A percentile compares a stretch with the other conserved stretches of the same genome.
Conservation (phyloP, 257 asterid species). For the Solanum appendiculatum region DNA sequence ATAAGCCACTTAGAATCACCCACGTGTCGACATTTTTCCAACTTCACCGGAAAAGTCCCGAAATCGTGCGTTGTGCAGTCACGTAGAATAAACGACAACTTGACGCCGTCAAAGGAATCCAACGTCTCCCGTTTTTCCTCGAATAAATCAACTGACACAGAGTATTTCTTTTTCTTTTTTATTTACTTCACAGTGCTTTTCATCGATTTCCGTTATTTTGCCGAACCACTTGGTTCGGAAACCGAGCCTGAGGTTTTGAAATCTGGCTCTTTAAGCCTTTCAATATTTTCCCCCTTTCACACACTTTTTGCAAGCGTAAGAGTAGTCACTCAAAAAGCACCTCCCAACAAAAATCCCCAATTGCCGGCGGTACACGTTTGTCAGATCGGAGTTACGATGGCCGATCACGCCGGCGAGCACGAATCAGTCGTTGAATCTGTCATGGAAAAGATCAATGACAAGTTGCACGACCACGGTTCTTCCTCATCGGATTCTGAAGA, state of each 20-base stretch:
- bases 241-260: slow-evolving; percentile 28
- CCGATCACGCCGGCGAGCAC: slow-evolving; percentile 53
- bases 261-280: slow-evolving; percentile 1
- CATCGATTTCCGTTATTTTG: slow-evolving; percentile 16
- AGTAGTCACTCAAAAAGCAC: not conserved
- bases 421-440: slow-evolving; percentile 53
- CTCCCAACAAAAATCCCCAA: not conserved
- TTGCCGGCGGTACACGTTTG: slow-evolving; percentile 18
- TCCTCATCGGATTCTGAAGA: slow-evolving; percentile 75
- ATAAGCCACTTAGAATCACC: not conserved
- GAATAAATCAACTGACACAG: not conserved
- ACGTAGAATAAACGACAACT: not conserved
- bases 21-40: not conserved
- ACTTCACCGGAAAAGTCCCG: not conserved
- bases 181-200: not conserved
- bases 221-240: slow-evolving; percentile 6
- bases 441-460: slow-evolving; percentile 62
- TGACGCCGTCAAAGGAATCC: not conserved
- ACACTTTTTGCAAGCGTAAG: not conserved
- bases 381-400: slow-evolving; percentile 44
- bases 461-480: slow-evolving; percentile 53
- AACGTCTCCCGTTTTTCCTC: slow-evolving; percentile 8
- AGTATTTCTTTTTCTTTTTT: not conserved
- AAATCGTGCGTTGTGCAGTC: not conserved
- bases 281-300: not conserved